Evolutionary conservation across 495 filamentous ascomycete species (phyloP).

Genomic region (Penicillium malachiteum): DNA sequence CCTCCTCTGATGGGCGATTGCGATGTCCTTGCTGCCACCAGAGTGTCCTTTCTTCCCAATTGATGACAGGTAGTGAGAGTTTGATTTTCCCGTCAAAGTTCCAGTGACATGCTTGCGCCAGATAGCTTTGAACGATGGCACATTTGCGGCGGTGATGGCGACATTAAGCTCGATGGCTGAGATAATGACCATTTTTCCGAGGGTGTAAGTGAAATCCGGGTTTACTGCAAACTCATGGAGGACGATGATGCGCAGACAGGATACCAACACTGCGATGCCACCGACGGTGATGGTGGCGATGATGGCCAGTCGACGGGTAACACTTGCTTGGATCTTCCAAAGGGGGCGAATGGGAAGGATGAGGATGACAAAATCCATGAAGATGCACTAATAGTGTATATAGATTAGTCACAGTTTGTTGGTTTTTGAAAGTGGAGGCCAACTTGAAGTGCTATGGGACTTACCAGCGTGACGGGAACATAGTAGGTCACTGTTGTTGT

Average conservation of each 20-base stretch:
- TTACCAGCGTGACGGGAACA: neutral
- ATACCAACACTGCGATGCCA: neutral
- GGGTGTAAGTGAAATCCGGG: neutral
- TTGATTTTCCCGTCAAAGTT: neutral
- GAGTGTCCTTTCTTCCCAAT: neutral
- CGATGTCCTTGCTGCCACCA: no score
- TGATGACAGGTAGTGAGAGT: neutral
- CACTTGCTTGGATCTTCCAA: neutral
- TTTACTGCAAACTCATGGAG: neutral
- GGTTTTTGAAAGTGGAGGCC: neutral
- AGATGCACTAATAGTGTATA: neutral
- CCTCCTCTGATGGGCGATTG: neutral
- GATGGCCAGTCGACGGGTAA: neutral
- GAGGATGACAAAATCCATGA: neutral
- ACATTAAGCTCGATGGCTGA: neutral
- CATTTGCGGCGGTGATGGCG: neutral
- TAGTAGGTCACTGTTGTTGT: neutral
- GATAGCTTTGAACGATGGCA: neutral
- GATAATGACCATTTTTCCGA: conserved; percentile 1
- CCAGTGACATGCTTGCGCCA: neutral
- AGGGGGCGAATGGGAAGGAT: neutral
- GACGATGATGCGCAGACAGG: neutral
- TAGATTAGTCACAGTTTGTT: neutral
- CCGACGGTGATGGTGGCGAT: neutral
- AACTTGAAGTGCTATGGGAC: no score